Evolutionary conservation across 352 stramenopile genomes (phyloP), one percentile per base, ranked within the genome.

Genomic region (Globisporangium cylindrosporum): DNA sequence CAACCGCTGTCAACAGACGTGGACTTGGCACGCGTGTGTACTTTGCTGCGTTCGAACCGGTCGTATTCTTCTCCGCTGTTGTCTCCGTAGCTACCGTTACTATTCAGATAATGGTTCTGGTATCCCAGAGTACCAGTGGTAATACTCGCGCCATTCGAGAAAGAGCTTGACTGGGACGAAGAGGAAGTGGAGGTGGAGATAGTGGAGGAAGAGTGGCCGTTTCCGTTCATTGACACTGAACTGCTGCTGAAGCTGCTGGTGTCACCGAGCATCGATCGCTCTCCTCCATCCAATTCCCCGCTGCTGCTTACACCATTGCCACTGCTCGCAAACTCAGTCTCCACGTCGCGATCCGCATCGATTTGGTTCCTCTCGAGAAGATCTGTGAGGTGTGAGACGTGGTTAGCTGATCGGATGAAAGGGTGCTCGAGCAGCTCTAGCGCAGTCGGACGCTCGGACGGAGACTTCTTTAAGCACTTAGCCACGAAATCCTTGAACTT

Each of bases 401-500:
- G 78, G 61, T 90, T 91, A 38, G 87, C 77, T 15, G 76, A 75
- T 15, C 74, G 74, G 46, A 97, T 95, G 61, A 96, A 96, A n/a
- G 89, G 85, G 56, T 97, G 92, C 22, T 82, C 49, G 1, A 98
- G 79, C 66, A 98, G 73, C 60, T 97, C 89, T 3, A 71, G 72
- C 0, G 91, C 90, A 14, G 86, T 93, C 18, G 93, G 88, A 55
- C 95, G 88, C 24, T 94, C 80, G 1, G 93, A 81, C 0, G 94
- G 89, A 8, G 84, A 70, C 63, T 98, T 99, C 36, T 89, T 77
- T 53, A 99, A 74, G 68, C 94, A 98, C 38, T 74, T 71, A 1
- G 77, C 77, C 14, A 98, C 82, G 73, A 99, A 99, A 71, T 98
- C 86, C 48, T 90, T 82, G 65, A 95, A 91, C 60, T 77, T 76